phyloP scores from a whole-genome alignment of 768 basidiomycete species.

The Russula compacta region DNA sequence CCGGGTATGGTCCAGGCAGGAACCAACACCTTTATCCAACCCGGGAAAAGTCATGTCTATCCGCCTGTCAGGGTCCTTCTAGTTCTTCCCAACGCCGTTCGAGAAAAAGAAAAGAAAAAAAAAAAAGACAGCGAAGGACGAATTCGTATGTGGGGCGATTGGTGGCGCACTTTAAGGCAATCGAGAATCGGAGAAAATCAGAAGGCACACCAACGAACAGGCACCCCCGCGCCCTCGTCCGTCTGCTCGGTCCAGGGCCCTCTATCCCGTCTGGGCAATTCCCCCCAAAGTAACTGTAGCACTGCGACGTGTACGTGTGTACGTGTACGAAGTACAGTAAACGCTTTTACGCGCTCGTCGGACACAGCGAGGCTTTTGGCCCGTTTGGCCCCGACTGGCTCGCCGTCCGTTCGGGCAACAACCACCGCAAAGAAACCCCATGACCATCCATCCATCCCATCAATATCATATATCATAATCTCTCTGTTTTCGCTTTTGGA shows the following conservation, averaged over 20 bases:
- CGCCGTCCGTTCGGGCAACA: neutral
- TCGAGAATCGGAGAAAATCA: neutral
- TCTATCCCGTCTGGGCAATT: neutral
- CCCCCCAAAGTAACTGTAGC: neutral
- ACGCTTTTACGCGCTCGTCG: neutral
- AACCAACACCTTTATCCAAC: neutral
- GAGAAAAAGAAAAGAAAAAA: neutral
- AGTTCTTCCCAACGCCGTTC: neutral
- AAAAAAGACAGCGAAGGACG: neutral
- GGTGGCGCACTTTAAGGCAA: slow-evolving; percentile 1
- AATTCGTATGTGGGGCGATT: neutral
- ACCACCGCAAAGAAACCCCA: no score
- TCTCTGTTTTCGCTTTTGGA: no score
- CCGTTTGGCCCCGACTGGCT: neutral
- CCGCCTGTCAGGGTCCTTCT: neutral
- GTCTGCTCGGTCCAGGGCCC: neutral
- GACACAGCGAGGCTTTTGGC: slow-evolving; percentile 11
- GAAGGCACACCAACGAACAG: neutral
- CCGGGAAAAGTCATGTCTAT: neutral
- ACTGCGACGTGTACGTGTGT: no score
- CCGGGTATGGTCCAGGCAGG: neutral
- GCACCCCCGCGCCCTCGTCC: neutral
- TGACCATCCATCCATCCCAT: no score
- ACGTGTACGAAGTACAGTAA: neutral
- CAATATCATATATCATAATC: no score